Evolutionary conservation across 352 stramenopile species (phyloP).

Genomic region (Globisporangium barbulae): DNA sequence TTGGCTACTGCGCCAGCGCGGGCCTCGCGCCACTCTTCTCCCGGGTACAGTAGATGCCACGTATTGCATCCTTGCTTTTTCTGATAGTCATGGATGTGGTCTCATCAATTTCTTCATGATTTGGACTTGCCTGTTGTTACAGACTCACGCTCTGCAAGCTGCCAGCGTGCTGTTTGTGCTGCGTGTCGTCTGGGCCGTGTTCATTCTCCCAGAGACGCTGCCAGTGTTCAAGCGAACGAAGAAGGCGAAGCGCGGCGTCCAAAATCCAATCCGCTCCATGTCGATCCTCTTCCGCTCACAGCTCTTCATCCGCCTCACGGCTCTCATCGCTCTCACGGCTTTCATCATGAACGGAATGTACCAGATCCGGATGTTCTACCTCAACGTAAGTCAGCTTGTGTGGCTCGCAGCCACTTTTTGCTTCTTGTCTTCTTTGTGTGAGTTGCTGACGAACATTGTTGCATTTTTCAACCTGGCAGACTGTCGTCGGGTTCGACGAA

Average conservation of each 20-base stretch:
- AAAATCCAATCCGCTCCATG: conserved; percentile 64
- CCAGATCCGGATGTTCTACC: conserved; percentile 68
- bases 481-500: conserved; percentile 60
- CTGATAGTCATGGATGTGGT: not conserved
- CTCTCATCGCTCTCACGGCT: conserved; percentile 60
- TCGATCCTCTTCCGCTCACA: conserved; percentile 60
- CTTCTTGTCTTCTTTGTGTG: not conserved
- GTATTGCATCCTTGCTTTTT: not conserved
- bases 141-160: conserved; percentile 53
- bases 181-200: conserved; percentile 49
- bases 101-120: not conserved
- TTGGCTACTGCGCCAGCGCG: conserved; percentile 54
- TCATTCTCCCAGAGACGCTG: conserved; percentile 63
- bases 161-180: conserved; percentile 42
- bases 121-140: not conserved
- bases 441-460: not conserved
- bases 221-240: conserved; percentile 27
- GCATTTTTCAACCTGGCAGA: conserved; percentile 23
- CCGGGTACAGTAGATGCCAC: conserved; percentile 24
- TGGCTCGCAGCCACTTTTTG: too few relatives aligned
- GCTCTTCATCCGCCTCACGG: conserved; percentile 62
- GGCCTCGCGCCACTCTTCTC: conserved; percentile 53
- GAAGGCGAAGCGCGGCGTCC: conserved; percentile 28
- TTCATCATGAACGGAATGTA: conserved; percentile 59
- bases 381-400: conserved; percentile 41